Evolutionary conservation across 192 early-diverging fungal species (phyloP), one percentile per base, ranked within the genome.

Genomic region (Podila epigama): DNA sequence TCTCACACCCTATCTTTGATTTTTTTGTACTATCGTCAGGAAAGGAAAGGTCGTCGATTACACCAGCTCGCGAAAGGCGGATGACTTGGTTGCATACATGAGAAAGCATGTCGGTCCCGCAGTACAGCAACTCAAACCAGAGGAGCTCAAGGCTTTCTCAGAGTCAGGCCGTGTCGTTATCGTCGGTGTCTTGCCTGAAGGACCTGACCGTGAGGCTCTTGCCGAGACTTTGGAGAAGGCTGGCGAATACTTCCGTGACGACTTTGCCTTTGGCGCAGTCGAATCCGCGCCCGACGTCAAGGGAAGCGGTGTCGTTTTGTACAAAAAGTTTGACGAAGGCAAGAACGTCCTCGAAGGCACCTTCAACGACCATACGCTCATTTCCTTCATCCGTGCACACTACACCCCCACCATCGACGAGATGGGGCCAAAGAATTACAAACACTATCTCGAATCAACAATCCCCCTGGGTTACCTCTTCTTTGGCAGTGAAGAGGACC

Each of bases 401-500:
- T 91, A 93, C 37, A 69, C 95, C 33, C 96, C 96, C 16, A 60
- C 91, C 32, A 84, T 98, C 79, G 96, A 87, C 66, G 94, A 97
- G 60, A 91, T 98, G 63, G 87, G 88, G 34, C 92, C 88, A 33
- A 86, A 89, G 39, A 98, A 94, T 88, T 98, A 94, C 83, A 65
- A 79, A 12, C 80, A 81, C 59, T 98, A 97, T 81, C 89, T 94
- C 42, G 85, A 93, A 67, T 68, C 87, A 44, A 92, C 92, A 44
- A 75, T 95, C 39, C 96, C 96, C n/a, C 72, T 98, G 33, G 95
- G 84, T 42, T 98, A 94, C 83, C 68, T 92, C 48, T 98, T 98
- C 85, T 89, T 87, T 58, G 85, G 84, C 55, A 79, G 59, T 61
- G 83, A 82, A 0, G 92, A 90, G 32, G 83, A 89, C 48, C 83